These are phyloP conservation scores for Astrephomene gubernaculifera DNA, from an alignment of 139 green algal species.

Conservation along the genomic window DNA sequence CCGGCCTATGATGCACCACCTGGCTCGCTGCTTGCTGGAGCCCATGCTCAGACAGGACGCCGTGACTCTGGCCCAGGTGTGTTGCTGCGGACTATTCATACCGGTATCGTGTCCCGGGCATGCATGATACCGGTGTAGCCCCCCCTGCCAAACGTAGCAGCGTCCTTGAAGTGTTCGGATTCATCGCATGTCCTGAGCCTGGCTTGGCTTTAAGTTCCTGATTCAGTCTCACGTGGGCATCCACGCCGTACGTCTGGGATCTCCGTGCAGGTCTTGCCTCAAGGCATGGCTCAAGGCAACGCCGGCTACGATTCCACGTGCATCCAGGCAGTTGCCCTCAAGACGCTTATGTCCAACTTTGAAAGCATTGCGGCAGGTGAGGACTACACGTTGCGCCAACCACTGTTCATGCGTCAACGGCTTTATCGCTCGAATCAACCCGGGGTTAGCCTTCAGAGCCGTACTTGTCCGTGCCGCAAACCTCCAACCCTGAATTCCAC, in stretches of 20 bases:
- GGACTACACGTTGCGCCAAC: not conserved
- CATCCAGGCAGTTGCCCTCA: constrained; percentile 41
- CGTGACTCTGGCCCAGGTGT: constrained; percentile 15
- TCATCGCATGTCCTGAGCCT: no score
- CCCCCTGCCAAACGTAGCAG: no score
- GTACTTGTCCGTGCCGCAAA: no score
- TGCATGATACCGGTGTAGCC: no score
- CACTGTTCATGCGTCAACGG: not conserved
- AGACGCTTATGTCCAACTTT: constrained; percentile 38
- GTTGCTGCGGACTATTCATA: no score
- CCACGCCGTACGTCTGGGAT: no score
- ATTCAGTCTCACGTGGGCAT: no score
- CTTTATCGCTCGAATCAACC: not conserved
- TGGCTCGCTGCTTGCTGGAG: constrained; percentile 28
- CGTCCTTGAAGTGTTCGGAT: no score
- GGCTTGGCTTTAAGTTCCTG: no score
- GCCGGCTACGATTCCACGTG: constrained; percentile 10
- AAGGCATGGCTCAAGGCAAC: constrained; percentile 16
- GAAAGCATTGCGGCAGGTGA: constrained; percentile 33
- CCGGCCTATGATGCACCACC: constrained; percentile 43
- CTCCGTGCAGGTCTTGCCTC: constrained; percentile 20
- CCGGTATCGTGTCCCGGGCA: no score
- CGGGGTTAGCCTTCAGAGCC: no score
- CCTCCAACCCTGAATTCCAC: not conserved
- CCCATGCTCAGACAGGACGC: constrained; percentile 22